A percentile compares a stretch with the other conserved stretches of the same genome.
Evolutionary conservation across 176 grass and related monocot species (phyloP).

Genomic region (Pharus latifolius): DNA sequence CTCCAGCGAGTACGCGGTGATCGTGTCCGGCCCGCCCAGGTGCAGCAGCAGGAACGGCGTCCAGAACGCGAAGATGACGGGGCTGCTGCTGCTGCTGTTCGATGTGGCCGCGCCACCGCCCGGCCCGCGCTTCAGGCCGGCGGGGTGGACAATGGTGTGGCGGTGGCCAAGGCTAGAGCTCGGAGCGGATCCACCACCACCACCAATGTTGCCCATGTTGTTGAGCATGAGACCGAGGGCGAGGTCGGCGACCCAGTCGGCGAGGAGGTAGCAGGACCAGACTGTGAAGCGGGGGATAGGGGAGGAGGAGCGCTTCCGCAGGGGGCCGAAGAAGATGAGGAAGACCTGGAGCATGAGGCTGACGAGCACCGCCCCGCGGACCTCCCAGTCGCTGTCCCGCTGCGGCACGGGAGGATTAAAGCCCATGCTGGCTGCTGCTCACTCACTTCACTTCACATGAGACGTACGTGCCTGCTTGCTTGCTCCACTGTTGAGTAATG

Average conservation of each 20-base stretch:
- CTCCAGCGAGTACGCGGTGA: slow-evolving; percentile 49
- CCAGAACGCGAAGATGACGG: slow-evolving; percentile 46
- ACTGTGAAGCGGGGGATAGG: background rate
- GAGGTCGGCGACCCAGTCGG: slow-evolving; percentile 55
- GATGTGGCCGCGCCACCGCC: background rate
- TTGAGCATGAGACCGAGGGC: slow-evolving; percentile 41
- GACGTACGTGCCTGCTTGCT: too few species aligned
- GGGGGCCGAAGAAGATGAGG: slow-evolving; percentile 30
- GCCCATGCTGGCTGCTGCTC: background rate
- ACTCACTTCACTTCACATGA: too few species aligned
- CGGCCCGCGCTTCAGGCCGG: slow-evolving; percentile 15
- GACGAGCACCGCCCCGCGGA: slow-evolving; percentile 12
- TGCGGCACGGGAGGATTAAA: slow-evolving; percentile 34
- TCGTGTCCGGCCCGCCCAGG: slow-evolving; percentile 59
- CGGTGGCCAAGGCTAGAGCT: too few species aligned
- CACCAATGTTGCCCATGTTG: slow-evolving; percentile 40
- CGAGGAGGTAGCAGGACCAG: slow-evolving; percentile 41
- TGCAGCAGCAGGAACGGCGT: slow-evolving; percentile 69
- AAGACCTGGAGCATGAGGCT: slow-evolving; percentile 21
- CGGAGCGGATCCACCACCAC: background rate
- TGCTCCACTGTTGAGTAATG: too few species aligned
- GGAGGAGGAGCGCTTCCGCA: slow-evolving; percentile 19
- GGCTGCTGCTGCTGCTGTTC: background rate
- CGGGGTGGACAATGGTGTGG: too few species aligned
- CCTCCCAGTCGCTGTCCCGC: slow-evolving; percentile 30